Evolutionary conservation across 345 rosid species (phyloP), one percentile per base, ranked within the genome.

Genomic region (Citrus mangshanensis): DNA sequence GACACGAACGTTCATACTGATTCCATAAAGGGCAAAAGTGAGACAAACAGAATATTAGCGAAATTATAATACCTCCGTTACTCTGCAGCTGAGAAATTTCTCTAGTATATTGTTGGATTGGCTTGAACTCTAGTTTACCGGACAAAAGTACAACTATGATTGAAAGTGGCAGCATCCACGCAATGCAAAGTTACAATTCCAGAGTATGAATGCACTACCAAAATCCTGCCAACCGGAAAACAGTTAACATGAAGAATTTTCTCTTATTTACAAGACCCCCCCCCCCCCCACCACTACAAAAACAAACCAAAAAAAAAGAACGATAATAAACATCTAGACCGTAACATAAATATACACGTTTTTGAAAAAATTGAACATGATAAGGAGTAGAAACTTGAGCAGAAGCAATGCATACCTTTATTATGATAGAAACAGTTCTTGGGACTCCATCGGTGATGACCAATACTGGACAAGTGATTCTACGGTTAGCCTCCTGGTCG

Each of bases 401-500:
- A 14, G 64, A 74, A 74, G 22, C 32, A 64, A 22, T 40, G 37
- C 34, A 34, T 51, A 66, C 72, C 32, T 75, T 22, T 37, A 7
- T 40, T 34, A 12, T 76, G 74, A 81, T 65, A 54, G 75, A 60
- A 86, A 91, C 63, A 93, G 82, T 82, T 91, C 97, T 68, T 92
- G 86, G 25, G 95, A 88, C 75, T 95, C 93, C 84, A 79, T 80
- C 6, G 95, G 91, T 0, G 93, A 93, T 70, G 97, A 93, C 98
- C 98, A 93, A 82, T 91, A 91, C 56, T 86, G 91, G 84, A 90
- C 77, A 82, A 95, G 92, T 70, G 95, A 86, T 83, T 92, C 97
- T 38, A 93, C 85, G 1, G 97, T 92, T 78, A 95, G 82, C 82
- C 98, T 95, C 80, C 98, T 81, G 25, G 98, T 93, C 68, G 97